phyloP scores from a whole-genome alignment of 345 rosid species.

The Gossypium sturtianum region DNA sequence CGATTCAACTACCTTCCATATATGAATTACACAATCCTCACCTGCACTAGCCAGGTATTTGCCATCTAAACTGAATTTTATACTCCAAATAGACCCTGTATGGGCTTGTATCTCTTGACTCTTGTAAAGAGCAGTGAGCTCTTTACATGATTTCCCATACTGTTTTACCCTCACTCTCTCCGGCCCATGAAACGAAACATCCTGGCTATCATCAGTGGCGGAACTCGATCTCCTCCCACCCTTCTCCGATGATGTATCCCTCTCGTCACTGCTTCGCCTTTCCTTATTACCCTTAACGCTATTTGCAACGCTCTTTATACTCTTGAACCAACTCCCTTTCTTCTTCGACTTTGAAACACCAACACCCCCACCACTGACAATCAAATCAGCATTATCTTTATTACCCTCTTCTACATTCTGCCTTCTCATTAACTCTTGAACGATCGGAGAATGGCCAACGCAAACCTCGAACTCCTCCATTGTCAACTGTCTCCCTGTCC shows the following conservation, averaged over 20 bases:
- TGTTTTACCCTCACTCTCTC: conserved; percentile 87
- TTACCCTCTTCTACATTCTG: conserved; percentile 77
- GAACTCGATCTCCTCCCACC: conserved; percentile 94
- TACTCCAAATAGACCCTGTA: conserved; percentile 87
- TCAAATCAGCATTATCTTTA: conserved; percentile 37
- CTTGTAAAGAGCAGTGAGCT: conserved; percentile 75
- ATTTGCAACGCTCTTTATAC: conserved; percentile 66
- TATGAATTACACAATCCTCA: conserved; percentile 81
- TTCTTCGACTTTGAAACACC: conserved; percentile 53
- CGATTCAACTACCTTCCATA: conserved; percentile 70
- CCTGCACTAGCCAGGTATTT: conserved; percentile 95
- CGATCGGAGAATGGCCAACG: conserved; percentile 93
- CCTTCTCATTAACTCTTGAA: conserved; percentile 93
- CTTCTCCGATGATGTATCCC: conserved; percentile 82
- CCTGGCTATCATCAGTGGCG: conserved; percentile 93
- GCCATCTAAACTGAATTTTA: conserved; percentile 91
- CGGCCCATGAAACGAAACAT: conserved; percentile 73
- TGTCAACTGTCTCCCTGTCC: conserved; percentile 81
- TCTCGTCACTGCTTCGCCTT: conserved; percentile 88
- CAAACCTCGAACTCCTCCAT: conserved; percentile 89
- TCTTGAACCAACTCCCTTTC: conserved; percentile 82
- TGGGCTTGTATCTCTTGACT: conserved; percentile 94
- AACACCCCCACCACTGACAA: conserved; percentile 27
- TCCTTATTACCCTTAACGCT: conserved; percentile 60
- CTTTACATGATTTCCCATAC: conserved; percentile 76